A percentile compares a stretch with the other conserved stretches of the same genome.
phyloP scores from a whole-genome alignment of 2,329 filamentous ascomycete species.

The Colletotrichum destructivum region DNA sequence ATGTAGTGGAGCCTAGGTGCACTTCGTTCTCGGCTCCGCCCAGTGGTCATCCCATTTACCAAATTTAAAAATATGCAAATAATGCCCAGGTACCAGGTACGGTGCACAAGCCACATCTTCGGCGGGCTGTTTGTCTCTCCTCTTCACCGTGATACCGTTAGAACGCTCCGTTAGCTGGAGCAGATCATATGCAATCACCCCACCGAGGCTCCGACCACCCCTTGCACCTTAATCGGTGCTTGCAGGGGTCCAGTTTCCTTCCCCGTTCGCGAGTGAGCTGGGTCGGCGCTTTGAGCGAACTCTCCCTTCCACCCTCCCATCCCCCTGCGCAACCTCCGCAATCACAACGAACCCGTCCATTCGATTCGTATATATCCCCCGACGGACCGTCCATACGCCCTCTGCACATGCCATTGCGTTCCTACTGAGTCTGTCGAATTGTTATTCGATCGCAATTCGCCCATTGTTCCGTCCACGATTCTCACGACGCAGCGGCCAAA shows the following conservation, averaged over 20 bases:
- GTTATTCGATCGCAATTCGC: conserved; percentile 3
- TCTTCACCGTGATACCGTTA: conserved; percentile 29
- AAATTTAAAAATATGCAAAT: conserved; percentile 37
- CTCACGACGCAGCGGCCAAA: conserved; percentile 22
- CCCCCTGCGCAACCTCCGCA: conserved; percentile 37
- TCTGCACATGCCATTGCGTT: conserved; percentile 28
- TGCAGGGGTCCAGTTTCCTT: conserved; percentile 38
- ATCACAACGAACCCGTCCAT: conserved; percentile 27
- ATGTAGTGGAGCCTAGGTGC: conserved; percentile 18
- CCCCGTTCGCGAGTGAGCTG: conserved; percentile 35
- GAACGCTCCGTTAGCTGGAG: conserved; percentile 35
- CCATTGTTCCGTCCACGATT: conserved; percentile 24
- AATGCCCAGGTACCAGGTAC: conserved; percentile 22
- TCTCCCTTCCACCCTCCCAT: conserved; percentile 23
- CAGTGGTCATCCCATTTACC: conserved; percentile 25
- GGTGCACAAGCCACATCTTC: conserved; percentile 33
- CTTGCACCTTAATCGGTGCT: conserved; percentile 39
- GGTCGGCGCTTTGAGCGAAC: conserved; percentile 33
- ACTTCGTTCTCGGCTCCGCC: conserved; percentile 31
- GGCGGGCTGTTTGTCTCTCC: conserved; percentile 2
- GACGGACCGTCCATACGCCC: conserved; percentile 20
- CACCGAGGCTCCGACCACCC: conserved; percentile 37
- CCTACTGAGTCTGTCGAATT: conserved; percentile 8
- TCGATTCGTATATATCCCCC: conserved; percentile 40
- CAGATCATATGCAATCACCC: conserved; percentile 40